Conservation (phyloP, 345 rosid genomes). For the Sisymbrium altissimum region DNA sequence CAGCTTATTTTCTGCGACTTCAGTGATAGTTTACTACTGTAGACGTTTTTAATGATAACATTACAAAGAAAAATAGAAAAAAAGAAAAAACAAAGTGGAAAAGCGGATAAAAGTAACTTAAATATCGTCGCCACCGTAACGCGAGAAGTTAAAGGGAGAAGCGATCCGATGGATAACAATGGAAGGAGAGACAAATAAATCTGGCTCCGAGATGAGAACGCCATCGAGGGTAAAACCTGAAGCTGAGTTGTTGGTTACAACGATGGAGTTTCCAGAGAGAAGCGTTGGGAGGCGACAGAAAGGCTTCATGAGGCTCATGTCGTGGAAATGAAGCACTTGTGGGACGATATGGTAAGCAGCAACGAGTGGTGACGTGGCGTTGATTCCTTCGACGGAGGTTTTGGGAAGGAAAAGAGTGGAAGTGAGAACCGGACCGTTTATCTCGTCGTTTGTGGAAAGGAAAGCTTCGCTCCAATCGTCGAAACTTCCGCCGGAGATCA, state of each 20-base stretch:
- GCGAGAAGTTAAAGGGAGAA: constrained; percentile 28
- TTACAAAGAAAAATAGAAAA: not conserved
- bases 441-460: constrained; percentile 21
- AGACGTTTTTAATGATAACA: too few species aligned
- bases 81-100: not conserved
- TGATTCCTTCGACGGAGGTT: constrained; percentile 21
- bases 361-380: constrained; percentile 28
- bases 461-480: constrained; percentile 29
- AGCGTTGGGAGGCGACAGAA: constrained; percentile 23
- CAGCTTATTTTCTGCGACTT: too few species aligned
- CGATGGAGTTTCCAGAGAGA: constrained; percentile 18
- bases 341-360: constrained; percentile 34
- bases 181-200: constrained; percentile 24
- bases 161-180: constrained; percentile 26
- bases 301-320: constrained; percentile 16
- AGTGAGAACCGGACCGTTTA: constrained; percentile 19
- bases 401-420: constrained; percentile 32
- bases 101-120: not conserved
- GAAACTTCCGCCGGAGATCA: constrained; percentile 22
- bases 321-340: constrained; percentile 9
- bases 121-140: constrained; percentile 4
- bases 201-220: constrained; percentile 24
- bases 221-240: constrained; percentile 13
- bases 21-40: too few species aligned
- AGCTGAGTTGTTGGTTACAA: constrained; percentile 21